A percentile compares a stretch with the other conserved stretches of the same genome.
These are phyloP conservation scores for Melocanna baccifera DNA, from an alignment of 176 grass and related monocot genomes.

Conservation along the genomic window DNA sequence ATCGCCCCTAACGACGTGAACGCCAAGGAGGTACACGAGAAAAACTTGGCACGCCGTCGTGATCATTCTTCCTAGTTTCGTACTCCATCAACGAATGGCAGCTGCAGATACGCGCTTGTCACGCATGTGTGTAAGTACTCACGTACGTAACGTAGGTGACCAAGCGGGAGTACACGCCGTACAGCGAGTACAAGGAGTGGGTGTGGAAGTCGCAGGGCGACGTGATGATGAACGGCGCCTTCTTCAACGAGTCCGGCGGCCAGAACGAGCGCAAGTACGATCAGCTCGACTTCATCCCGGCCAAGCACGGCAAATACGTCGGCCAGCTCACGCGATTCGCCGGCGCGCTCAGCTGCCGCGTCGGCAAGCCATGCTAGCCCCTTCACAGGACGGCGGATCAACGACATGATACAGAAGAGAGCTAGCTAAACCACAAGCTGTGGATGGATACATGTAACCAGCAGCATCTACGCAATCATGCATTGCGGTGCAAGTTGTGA, in stretches of 20 bases:
- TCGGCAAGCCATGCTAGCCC: slow-evolving; percentile 29
- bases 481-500: neutral
- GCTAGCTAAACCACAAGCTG: neutral
- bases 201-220: slow-evolving; percentile 82
- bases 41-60: no score
- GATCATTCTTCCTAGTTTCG: no score
- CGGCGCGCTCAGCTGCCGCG: slow-evolving; percentile 46
- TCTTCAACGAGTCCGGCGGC: slow-evolving; percentile 68
- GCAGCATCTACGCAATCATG: neutral
- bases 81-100: neutral
- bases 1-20: slow-evolving; percentile 22
- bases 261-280: slow-evolving; percentile 20
- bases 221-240: slow-evolving; percentile 59
- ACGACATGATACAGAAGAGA: neutral
- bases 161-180: slow-evolving; percentile 54
- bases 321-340: slow-evolving; percentile 53
- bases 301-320: slow-evolving; percentile 48
- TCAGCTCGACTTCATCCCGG: slow-evolving; percentile 54
- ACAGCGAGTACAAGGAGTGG: slow-evolving; percentile 66
- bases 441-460: neutral
- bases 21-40: slow-evolving; percentile 49
- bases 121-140: no score
- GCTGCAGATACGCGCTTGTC: neutral
- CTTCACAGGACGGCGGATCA: neutral
- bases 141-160: slow-evolving; percentile 58